These are phyloP conservation scores for Baorangia bicolor DNA, from an alignment of 768 basidiomycete genomes.

Conservation along the genomic window DNA sequence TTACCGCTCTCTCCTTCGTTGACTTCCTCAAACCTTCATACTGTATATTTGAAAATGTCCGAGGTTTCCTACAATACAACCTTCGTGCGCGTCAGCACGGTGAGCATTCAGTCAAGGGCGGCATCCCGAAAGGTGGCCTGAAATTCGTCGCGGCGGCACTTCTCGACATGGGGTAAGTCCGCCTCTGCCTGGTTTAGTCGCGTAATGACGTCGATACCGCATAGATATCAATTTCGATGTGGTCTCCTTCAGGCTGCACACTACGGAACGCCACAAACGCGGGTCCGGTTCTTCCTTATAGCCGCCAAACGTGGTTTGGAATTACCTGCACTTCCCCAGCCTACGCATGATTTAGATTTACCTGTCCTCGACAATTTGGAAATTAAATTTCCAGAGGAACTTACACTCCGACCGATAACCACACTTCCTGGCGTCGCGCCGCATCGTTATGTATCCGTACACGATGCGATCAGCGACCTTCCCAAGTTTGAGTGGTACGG, in stretches of 20 bases:
- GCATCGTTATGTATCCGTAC: slow-evolving; percentile 57
- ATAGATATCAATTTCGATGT: slow-evolving; percentile 45
- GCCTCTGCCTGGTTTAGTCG: background rate
- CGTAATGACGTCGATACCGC: background rate
- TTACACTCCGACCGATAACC: slow-evolving; percentile 42
- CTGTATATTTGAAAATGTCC: slow-evolving; percentile 50
- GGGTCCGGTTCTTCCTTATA: slow-evolving; percentile 50
- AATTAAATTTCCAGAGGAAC: slow-evolving; percentile 49
- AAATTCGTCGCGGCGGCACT: slow-evolving; percentile 64
- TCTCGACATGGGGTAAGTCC: slow-evolving; percentile 62
- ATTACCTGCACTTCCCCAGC: slow-evolving; percentile 41
- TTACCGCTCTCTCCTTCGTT: slow-evolving; percentile 51
- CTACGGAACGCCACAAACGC: slow-evolving; percentile 46
- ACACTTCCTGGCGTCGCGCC: slow-evolving; percentile 51
- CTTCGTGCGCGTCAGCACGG: slow-evolving; percentile 39
- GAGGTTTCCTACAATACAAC: slow-evolving; percentile 42
- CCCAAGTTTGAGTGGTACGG: slow-evolving; percentile 71
- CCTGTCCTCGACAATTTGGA: slow-evolving; percentile 41
- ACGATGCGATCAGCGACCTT: slow-evolving; percentile 74
- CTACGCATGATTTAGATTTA: slow-evolving; percentile 45
- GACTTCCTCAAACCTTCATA: slow-evolving; percentile 42
- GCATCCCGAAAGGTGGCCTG: slow-evolving; percentile 70
- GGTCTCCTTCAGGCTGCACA: slow-evolving; percentile 46
- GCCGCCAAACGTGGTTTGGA: slow-evolving; percentile 37
- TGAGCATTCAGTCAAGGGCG: slow-evolving; percentile 53